Evolutionary conservation across 106 monocot species (phyloP), one percentile per base, ranked within the genome.

Genomic region (Cymbidium sinense): DNA sequence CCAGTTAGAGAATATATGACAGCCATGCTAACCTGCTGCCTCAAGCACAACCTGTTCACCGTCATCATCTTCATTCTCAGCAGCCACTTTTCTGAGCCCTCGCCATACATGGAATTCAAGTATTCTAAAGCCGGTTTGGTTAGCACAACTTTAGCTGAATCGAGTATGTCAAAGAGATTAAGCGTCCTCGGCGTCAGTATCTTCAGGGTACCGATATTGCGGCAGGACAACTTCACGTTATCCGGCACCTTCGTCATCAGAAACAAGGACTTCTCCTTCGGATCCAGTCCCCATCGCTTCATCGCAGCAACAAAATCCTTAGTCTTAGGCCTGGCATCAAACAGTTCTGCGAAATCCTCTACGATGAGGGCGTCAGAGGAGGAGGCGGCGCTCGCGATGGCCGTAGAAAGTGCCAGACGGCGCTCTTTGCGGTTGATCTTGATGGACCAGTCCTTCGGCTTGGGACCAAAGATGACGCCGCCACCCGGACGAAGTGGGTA

Each of bases 361-460:
- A 89, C 86, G 29, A 96, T 86, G 73, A 90, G 61, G 15, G 87
- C 91, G 35, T 86, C 87, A 13, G 76, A 83, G 2, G 91, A 83
- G 4, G 73, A 44, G 37, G 83, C 91, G 17, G 90, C 94, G 70
- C 90, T 94, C 64, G 93, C 82, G 61, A 96, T 84, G 75, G 96
- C 96, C 18, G 96, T 96, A 61, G 96, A 96, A 27, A 96, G 72
- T 43, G 96, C 89, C 47, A 96, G 86, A 34, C 86, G 87, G 85
- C 91, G 94, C 91, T 96, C 96, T 91, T 94, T 96, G 85, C 96
- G 91, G 85, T 96, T 96, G 81, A 98, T 98, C 83, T 98, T 98
- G 81, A 90, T 83, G 90, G 82, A 82, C 96, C 96, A 98, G 81
- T 98, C 96, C 69, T 86, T 86, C 34, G 96, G 96, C 77, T 92